These are phyloP conservation scores for Crithidia fasciculata DNA, from an alignment of 208 protist genomes.

Conservation along the genomic window DNA sequence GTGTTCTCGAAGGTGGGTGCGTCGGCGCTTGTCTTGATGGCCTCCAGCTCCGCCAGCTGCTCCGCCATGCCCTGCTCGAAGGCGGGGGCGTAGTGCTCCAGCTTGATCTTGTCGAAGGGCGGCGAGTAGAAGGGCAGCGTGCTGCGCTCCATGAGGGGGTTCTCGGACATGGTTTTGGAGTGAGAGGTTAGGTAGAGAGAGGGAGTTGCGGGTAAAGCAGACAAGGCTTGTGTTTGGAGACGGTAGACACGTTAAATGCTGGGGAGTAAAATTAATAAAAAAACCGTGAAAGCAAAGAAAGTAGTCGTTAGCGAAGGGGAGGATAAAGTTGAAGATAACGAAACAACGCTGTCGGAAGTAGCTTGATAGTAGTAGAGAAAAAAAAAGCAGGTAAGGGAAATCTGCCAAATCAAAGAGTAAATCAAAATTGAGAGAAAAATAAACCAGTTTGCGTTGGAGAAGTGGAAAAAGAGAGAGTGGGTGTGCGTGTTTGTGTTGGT, in stretches of 20 bases:
- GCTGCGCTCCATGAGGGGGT: conserved; percentile 51
- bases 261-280: neutral
- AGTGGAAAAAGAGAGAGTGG: no score
- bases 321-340: neutral
- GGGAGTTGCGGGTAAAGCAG: no score
- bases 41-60: conserved; percentile 50
- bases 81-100: conserved; percentile 62
- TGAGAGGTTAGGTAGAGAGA: no score
- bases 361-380: no score
- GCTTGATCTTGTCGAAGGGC: conserved; percentile 45
- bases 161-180: conserved; percentile 21
- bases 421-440: no score
- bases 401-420: no score
- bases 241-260: no score
- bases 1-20: conserved; percentile 63
- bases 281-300: neutral
- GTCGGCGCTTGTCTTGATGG: conserved; percentile 22
- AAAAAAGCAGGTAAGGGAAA: no score
- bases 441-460: no score
- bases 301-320: neutral
- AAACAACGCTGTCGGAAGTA: no score
- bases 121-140: conserved; percentile 48
- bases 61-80: conserved; percentile 56
- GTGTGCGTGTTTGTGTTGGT: no score
- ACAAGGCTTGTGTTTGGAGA: no score